Percentiles rank a stretch among this genome's conserved stretches.
Conservation (phyloP, 1,284 basidiomycete species). For the Ustanciosporium gigantosporum region DNA sequence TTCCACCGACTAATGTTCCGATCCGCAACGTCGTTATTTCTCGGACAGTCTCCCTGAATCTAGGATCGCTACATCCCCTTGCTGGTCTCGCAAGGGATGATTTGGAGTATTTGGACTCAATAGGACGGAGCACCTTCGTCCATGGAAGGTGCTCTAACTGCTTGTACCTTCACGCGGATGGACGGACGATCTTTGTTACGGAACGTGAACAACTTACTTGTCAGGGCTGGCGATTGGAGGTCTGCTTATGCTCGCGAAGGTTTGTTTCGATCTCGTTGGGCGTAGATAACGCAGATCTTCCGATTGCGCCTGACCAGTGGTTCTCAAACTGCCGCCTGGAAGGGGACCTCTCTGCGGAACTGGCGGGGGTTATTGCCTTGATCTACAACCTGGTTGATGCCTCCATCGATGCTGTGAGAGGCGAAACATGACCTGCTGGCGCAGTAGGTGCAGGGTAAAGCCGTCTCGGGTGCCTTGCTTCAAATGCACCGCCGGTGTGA, state of each 20-base stretch:
- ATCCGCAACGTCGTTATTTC: no score
- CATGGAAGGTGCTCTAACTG: slow-evolving; percentile 57
- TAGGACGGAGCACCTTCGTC: slow-evolving; percentile 54
- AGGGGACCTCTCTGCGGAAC: slow-evolving; percentile 97
- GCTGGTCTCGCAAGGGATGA: slow-evolving; percentile 55
- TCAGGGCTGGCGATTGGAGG: slow-evolving; percentile 92
- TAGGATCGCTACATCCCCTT: slow-evolving; percentile 73
- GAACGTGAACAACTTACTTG: slow-evolving; percentile 97
- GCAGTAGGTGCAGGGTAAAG: slow-evolving; percentile 92
- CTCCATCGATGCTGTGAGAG: slow-evolving; percentile 82
- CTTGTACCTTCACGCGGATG: slow-evolving; percentile 74
- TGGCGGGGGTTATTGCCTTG: slow-evolving; percentile 92
- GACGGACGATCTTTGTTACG: slow-evolving; percentile 99
- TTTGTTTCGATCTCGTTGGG: slow-evolving; percentile 77
- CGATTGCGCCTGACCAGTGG: slow-evolving; percentile 91
- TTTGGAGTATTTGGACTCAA: slow-evolving; percentile 60
- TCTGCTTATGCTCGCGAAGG: slow-evolving; percentile 93
- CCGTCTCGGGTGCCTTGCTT: slow-evolving; percentile 85
- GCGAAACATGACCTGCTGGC: slow-evolving; percentile 88
- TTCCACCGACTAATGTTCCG: no score
- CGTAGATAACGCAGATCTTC: slow-evolving; percentile 61
- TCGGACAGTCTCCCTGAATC: slow-evolving; percentile 80
- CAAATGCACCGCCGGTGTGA: slow-evolving; percentile 91
- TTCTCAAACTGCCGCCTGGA: slow-evolving; percentile 93
- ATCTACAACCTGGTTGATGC: slow-evolving; percentile 97